Evolutionary conservation across 2,329 filamentous ascomycete genomes (phyloP).

Genomic region (Dothideomycetes sp.): DNA sequence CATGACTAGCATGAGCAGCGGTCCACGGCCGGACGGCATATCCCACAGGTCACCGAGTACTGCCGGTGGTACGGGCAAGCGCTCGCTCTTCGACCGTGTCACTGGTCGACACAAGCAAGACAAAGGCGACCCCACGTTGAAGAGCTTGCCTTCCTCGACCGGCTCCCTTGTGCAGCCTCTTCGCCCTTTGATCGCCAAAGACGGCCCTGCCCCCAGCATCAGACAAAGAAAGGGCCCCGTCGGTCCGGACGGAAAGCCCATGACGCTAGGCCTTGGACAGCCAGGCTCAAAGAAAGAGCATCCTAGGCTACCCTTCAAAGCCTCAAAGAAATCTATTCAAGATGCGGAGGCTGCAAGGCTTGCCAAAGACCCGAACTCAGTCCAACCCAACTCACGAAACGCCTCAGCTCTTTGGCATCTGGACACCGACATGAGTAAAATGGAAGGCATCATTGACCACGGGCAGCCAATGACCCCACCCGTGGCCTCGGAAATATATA

Average conservation of each 20-base stretch:
- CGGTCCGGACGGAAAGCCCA: slow-evolving; percentile 8
- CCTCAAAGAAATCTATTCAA: slow-evolving; percentile 32
- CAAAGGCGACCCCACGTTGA: slow-evolving; percentile 26
- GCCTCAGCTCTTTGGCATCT: slow-evolving; percentile 55
- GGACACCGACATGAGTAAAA: slow-evolving; percentile 78
- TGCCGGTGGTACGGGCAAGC: slow-evolving; percentile 30
- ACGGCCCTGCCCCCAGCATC: slow-evolving; percentile 4
- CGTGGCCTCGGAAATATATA: slow-evolving; percentile 27
- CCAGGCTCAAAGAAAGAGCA: slow-evolving; percentile 16
- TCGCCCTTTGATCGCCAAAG: neutral
- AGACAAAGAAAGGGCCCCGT: slow-evolving; percentile 9
- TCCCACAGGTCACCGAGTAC: slow-evolving; percentile 47
- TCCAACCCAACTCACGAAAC: slow-evolving; percentile 24
- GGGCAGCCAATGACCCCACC: slow-evolving; percentile 55
- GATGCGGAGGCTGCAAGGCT: slow-evolving; percentile 27
- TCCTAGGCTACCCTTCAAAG: slow-evolving; percentile 43
- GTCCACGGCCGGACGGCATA: slow-evolving; percentile 34
- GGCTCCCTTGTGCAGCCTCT: slow-evolving; percentile 25
- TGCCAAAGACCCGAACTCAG: slow-evolving; percentile 32
- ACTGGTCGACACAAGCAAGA: slow-evolving; percentile 38
- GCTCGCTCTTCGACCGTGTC: slow-evolving; percentile 43
- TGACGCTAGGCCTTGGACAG: slow-evolving; percentile 6
- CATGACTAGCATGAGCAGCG: slow-evolving; percentile 50
- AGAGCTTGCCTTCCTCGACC: slow-evolving; percentile 28
- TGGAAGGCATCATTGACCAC: slow-evolving; percentile 75